Evolutionary conservation across 495 filamentous ascomycete species (phyloP).

Genomic region (Astrothelium macrocarpum): DNA sequence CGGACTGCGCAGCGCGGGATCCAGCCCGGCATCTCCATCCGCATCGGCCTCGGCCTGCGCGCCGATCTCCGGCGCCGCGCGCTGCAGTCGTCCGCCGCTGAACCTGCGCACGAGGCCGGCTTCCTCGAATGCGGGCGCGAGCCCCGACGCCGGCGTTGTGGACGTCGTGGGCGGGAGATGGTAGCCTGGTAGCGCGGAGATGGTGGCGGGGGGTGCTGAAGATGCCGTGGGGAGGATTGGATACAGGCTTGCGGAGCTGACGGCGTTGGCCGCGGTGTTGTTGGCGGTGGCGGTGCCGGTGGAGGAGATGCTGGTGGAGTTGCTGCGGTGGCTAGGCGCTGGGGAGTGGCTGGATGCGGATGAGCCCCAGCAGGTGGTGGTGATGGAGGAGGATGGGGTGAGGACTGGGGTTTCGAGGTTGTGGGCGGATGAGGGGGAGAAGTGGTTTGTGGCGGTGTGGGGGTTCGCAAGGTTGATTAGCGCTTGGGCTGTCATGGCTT

Average conservation of each 20-base stretch:
- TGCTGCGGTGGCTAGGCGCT: conserved; percentile 49
- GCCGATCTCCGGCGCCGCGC: conserved; percentile 12
- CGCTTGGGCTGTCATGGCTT: conserved; percentile 49
- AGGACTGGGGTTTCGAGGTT: conserved; percentile 65
- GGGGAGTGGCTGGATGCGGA: conserved; percentile 73
- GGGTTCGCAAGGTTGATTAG: conserved; percentile 47
- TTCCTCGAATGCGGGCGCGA: conserved; percentile 73
- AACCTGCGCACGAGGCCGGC: conserved; percentile 56
- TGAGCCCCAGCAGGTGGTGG: conserved; percentile 55
- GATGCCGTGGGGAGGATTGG: conserved; percentile 67
- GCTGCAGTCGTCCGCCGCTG: conserved; percentile 75
- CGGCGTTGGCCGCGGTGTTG: conserved; percentile 37
- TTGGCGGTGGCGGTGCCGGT: conserved; percentile 19
- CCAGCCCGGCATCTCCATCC: conserved; percentile 9
- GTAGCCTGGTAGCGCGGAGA: background rate
- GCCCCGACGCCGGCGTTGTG: conserved; percentile 63
- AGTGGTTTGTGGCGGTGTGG: conserved; percentile 74
- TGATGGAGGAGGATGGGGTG: conserved; percentile 78
- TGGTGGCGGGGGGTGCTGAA: conserved; percentile 42
- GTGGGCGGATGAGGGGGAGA: conserved; percentile 56
- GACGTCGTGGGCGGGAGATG: conserved; percentile 48
- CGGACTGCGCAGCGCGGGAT: background rate
- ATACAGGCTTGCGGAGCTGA: conserved; percentile 55
- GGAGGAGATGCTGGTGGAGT: conserved; percentile 26
- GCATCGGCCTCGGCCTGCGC: conserved; percentile 5